phyloP scores from a whole-genome alignment of 345 rosid genomes.

The Eucalyptus cloeziana region DNA sequence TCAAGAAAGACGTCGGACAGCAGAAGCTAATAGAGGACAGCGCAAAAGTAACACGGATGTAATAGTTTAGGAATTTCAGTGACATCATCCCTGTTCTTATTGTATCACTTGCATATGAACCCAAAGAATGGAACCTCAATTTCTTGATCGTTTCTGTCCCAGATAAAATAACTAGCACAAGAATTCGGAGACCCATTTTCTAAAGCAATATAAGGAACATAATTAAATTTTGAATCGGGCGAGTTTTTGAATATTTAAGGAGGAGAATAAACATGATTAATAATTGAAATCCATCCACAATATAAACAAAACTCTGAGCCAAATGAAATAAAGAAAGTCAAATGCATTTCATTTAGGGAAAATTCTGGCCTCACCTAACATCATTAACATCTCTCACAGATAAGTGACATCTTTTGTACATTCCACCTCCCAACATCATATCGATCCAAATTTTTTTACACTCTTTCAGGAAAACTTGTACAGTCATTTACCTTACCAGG shows the following conservation, averaged over 20 bases:
- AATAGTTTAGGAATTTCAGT: background rate
- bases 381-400: slow-evolving; percentile 45
- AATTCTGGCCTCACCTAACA: slow-evolving; percentile 18
- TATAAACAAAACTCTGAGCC: background rate
- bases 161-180: background rate
- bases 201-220: background rate
- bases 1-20: background rate
- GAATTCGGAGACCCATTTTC: background rate
- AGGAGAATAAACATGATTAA: background rate
- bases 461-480: slow-evolving; percentile 16
- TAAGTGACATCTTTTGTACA: slow-evolving; percentile 33
- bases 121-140: background rate
- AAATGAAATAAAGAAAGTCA: background rate
- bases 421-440: slow-evolving; percentile 17
- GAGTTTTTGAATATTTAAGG: background rate
- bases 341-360: background rate
- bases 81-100: background rate
- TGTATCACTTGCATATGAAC: background rate
- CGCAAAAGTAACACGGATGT: background rate
- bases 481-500: slow-evolving; percentile 18
- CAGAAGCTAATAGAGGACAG: background rate
- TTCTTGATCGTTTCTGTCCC: background rate
- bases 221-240: background rate
- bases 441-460: slow-evolving; percentile 28
- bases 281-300: background rate